Percentiles rank a stretch among this genome's conserved stretches.
Evolutionary conservation across 1,284 basidiomycete species (phyloP).

Genomic region (Puccinia horiana): DNA sequence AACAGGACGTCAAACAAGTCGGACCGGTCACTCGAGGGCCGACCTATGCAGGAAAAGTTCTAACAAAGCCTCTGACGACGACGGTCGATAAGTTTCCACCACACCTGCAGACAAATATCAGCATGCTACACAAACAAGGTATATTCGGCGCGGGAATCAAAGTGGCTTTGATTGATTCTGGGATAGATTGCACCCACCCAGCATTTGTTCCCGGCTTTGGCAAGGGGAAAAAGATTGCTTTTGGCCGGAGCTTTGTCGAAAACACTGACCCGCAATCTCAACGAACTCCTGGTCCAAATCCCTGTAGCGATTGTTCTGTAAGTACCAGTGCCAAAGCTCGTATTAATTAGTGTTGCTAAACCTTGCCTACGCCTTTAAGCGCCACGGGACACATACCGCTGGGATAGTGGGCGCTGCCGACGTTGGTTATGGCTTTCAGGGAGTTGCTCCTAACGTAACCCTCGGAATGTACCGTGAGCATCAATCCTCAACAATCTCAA

Average conservation of each 20-base stretch:
- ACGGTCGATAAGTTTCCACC: constrained; percentile 51
- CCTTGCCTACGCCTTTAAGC: neutral
- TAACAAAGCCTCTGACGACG: constrained; percentile 3
- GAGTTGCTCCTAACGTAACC: constrained; percentile 35
- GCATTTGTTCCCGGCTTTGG: constrained; percentile 69
- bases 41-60: neutral
- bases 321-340: neutral
- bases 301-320: constrained; percentile 41
- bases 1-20: constrained; percentile 4
- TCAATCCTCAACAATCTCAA: neutral
- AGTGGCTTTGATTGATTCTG: constrained; percentile 57
- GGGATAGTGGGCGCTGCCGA: constrained; percentile 39
- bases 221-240: constrained; percentile 66
- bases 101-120: constrained; percentile 65
- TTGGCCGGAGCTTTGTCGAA: constrained; percentile 65
- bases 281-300: neutral
- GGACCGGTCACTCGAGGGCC: neutral
- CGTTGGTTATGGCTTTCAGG: constrained; percentile 36
- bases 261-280: neutral
- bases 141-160: constrained; percentile 40
- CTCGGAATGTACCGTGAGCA: constrained; percentile 46
- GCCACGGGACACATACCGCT: constrained; percentile 45
- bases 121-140: constrained; percentile 57
- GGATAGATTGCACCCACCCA: constrained; percentile 67
- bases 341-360: neutral